These are phyloP conservation scores for Candida koratica DNA, from an alignment of 805 yeast species.

Conservation along the genomic window DNA sequence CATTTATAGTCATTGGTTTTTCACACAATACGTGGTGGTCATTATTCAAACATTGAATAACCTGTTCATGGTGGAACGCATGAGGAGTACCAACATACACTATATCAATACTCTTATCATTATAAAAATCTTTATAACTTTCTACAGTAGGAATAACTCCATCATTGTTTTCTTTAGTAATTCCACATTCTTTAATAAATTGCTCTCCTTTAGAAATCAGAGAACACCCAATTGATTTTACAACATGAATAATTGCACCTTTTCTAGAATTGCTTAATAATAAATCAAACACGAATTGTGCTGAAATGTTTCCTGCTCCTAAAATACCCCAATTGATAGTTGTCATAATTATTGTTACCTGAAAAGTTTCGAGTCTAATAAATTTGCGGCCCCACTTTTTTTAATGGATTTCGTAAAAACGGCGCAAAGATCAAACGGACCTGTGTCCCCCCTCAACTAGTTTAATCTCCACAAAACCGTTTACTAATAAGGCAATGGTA, in stretches of 20 bases:
- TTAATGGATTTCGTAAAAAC: no score
- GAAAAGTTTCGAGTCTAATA: no score
- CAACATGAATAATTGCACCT: conserved; percentile 26
- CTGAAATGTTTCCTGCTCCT: conserved; percentile 49
- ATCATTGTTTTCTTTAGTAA: conserved; percentile 20
- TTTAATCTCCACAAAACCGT: no score
- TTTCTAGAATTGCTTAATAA: conserved; percentile 24
- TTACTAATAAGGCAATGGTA: no score
- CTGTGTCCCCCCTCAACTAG: no score
- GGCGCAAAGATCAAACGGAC: no score
- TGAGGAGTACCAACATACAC: conserved; percentile 57
- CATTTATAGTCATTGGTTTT: conserved; percentile 51
- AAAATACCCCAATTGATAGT: conserved; percentile 44
- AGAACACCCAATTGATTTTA: conserved; percentile 40
- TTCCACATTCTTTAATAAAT: conserved; percentile 23
- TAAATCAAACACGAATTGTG: conserved; percentile 40
- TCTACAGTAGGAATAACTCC: conserved; percentile 25
- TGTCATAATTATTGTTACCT: no score
- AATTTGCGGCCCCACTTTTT: no score
- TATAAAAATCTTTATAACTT: conserved; percentile 43
- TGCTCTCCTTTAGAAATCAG: conserved; percentile 30
- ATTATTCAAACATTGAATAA: conserved; percentile 37
- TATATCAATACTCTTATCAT: conserved; percentile 42
- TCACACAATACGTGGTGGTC: conserved; percentile 53
- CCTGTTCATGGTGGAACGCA: conserved; percentile 45